Evolutionary conservation across 2,329 filamentous ascomycete genomes (phyloP).

Genomic region (Magnaporthiopsis incrustans): DNA sequence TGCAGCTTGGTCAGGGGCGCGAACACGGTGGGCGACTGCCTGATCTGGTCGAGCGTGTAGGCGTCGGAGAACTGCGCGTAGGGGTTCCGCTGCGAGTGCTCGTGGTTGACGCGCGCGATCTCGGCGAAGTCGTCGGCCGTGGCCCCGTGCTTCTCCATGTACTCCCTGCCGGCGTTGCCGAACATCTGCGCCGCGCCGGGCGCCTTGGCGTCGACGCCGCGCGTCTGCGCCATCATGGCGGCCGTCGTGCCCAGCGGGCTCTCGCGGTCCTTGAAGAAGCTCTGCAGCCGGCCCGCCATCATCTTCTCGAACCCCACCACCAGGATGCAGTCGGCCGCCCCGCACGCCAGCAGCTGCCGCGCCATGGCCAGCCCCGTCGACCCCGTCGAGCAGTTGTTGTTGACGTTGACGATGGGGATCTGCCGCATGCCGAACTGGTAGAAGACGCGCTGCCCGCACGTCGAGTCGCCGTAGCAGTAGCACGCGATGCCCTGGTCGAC

Average conservation of each 20-base stretch:
- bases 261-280: conserved; percentile 75
- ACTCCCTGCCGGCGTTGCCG: conserved; percentile 86
- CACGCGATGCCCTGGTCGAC: conserved; percentile 94
- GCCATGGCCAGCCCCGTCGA: conserved; percentile 83
- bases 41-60: conserved; percentile 78
- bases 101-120: conserved; percentile 88
- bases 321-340: conserved; percentile 78
- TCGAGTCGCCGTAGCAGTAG: conserved; percentile 95
- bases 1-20: conserved; percentile 93
- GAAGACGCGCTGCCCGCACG: conserved; percentile 92
- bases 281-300: conserved; percentile 81
- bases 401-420: conserved; percentile 96
- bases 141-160: conserved; percentile 93
- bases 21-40: conserved; percentile 69
- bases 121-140: conserved; percentile 83
- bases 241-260: conserved; percentile 67
- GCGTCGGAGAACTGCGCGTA: conserved; percentile 97
- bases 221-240: conserved; percentile 74
- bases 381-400: conserved; percentile 98
- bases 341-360: conserved; percentile 68
- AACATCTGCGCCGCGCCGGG: conserved; percentile 90
- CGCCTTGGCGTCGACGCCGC: conserved; percentile 66
- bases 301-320: conserved; percentile 98
- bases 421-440: conserved; percentile 98
- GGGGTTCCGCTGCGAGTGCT: conserved; percentile 83